Conservation (phyloP, 83 land plant genomes). For the Picea abies region DNA sequence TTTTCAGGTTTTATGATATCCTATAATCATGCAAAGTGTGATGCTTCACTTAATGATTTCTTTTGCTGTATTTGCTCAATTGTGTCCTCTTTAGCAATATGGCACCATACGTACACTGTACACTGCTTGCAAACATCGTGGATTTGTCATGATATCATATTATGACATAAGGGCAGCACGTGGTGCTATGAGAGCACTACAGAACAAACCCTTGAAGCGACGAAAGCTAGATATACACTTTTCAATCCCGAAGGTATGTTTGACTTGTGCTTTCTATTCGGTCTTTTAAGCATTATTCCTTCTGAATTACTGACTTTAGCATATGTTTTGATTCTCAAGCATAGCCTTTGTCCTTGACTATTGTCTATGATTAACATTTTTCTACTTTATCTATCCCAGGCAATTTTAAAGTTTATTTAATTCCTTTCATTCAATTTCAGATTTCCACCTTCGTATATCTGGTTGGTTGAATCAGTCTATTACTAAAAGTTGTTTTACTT, state of each 20-base stretch:
- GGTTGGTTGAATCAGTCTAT: not conserved
- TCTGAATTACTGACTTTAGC: not conserved
- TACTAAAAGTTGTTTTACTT: too few relatives aligned
- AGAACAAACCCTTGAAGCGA: constrained; percentile 62
- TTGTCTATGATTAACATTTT: not conserved
- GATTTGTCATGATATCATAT: constrained; percentile 94
- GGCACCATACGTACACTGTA: constrained; percentile 86
- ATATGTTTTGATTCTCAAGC: not conserved
- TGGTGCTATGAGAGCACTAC: constrained; percentile 89
- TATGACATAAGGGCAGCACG: constrained; percentile 90
- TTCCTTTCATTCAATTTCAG: not conserved
- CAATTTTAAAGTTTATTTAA: not conserved
- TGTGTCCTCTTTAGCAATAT: constrained; percentile 56
- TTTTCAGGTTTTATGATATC: not conserved
- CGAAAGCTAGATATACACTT: constrained; percentile 80
- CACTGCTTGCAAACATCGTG: constrained; percentile 88
- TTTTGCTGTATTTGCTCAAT: constrained; percentile 1
- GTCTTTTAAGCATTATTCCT: not conserved
- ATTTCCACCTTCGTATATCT: not conserved
- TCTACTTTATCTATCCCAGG: not conserved
- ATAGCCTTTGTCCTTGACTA: not conserved
- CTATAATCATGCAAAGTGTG: not conserved
- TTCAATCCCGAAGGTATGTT: constrained; percentile 70
- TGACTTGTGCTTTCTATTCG: not conserved
- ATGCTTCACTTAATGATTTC: constrained; percentile 8